These are phyloP conservation scores for Naganishia friedmannii DNA, from an alignment of 768 basidiomycete species.

Conservation along the genomic window DNA sequence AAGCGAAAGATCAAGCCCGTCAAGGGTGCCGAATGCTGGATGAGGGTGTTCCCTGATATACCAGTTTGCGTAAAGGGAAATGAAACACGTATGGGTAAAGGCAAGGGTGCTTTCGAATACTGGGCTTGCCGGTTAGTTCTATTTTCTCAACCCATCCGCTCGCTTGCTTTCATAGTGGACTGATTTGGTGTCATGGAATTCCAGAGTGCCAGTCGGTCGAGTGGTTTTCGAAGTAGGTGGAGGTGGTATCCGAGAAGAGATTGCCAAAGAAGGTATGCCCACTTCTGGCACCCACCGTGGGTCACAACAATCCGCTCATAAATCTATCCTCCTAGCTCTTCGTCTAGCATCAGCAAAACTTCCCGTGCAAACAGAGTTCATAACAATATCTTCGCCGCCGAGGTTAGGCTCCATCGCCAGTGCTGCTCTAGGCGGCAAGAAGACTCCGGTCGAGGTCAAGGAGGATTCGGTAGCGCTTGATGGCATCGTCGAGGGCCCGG, in stretches of 20 bases:
- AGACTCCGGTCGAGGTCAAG: neutral
- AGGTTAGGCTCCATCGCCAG: slow-evolving; percentile 53
- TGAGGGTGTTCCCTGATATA: slow-evolving; percentile 92
- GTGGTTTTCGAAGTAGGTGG: slow-evolving; percentile 95
- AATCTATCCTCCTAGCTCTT: slow-evolving; percentile 61
- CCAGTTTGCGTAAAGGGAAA: slow-evolving; percentile 99
- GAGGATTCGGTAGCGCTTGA: neutral
- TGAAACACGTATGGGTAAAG: slow-evolving; percentile 99
- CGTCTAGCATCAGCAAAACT: slow-evolving; percentile 83
- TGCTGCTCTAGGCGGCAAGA: slow-evolving; percentile 7
- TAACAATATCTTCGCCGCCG: slow-evolving; percentile 65
- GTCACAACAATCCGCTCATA: neutral
- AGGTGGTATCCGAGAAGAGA: slow-evolving; percentile 78
- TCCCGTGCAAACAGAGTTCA: slow-evolving; percentile 83
- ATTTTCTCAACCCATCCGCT: too few relatives aligned
- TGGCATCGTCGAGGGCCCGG: slow-evolving; percentile 9
- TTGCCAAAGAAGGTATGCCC: slow-evolving; percentile 77
- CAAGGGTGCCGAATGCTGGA: slow-evolving; percentile 79
- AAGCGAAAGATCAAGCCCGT: slow-evolving; percentile 83
- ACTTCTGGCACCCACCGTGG: neutral
- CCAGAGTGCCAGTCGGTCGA: slow-evolving; percentile 77
- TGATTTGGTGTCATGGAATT: neutral
- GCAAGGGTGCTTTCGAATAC: slow-evolving; percentile 94
- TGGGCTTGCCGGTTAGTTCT: slow-evolving; percentile 82
- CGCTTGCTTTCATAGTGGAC: neutral